A percentile compares a stretch with the other conserved stretches of the same genome.
phyloP scores from a whole-genome alignment of 768 basidiomycete species.

The Boletus subparvulus region DNA sequence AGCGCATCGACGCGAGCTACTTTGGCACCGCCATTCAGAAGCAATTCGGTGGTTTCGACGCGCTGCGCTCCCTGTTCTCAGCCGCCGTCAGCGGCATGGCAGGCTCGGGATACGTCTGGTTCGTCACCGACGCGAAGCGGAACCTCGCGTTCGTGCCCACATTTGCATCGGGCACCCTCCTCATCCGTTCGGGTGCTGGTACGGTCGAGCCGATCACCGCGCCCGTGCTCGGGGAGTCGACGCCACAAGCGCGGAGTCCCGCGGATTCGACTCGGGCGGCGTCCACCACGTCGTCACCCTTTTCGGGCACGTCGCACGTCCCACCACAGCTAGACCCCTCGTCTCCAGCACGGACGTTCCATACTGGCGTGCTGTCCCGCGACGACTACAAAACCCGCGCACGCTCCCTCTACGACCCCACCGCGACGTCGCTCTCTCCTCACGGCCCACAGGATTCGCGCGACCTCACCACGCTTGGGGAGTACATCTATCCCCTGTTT shows the following conservation, averaged over 20 bases:
- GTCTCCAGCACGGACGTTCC: conserved; percentile 31
- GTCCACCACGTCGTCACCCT: conserved; percentile 40
- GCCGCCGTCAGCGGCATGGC: conserved; percentile 78
- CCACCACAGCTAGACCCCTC: conserved; percentile 31
- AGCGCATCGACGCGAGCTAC: conserved; percentile 11
- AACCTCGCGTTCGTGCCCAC: conserved; percentile 78
- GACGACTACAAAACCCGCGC: conserved; percentile 9
- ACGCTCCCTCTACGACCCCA: conserved; percentile 31
- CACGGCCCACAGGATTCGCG: conserved; percentile 18
- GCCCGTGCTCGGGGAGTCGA: conserved; percentile 32
- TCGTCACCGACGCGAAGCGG: conserved; percentile 67
- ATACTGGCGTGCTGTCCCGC: conserved; percentile 18
- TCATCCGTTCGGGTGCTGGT: conserved; percentile 61
- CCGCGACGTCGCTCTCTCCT: background rate
- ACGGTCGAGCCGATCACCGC: conserved; percentile 25
- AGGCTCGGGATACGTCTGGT: conserved; percentile 83
- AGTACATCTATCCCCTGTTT: conserved; percentile 68
- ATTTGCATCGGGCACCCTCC: conserved; percentile 84
- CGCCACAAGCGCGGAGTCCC: background rate
- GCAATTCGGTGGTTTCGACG: conserved; percentile 62
- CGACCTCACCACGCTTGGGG: conserved; percentile 41
- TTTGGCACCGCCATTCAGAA: conserved; percentile 24
- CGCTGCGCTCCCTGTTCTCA: conserved; percentile 73
- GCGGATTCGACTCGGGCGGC: conserved; percentile 18
- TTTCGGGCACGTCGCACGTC: conserved; percentile 41